Evolutionary conservation across 805 yeast species (phyloP).

Genomic region (Nakazawaea wyomingensis): DNA sequence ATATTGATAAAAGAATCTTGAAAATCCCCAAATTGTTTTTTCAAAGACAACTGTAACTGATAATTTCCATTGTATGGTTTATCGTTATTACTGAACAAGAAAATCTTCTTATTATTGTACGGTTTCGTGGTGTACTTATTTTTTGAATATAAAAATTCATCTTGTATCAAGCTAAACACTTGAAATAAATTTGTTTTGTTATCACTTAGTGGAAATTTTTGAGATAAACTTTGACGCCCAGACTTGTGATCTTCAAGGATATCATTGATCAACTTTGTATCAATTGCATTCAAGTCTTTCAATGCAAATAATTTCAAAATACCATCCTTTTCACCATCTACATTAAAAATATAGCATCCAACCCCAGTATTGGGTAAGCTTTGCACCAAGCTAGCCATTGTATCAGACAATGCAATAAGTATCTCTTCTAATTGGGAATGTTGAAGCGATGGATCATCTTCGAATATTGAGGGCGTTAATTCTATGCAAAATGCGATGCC

Average conservation of each 20-base stretch:
- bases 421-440: conserved; percentile 44
- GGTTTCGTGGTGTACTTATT: conserved; percentile 26
- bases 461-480: conserved; percentile 42
- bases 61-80: conserved; percentile 47
- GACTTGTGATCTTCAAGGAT: conserved; percentile 37
- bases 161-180: conserved; percentile 47
- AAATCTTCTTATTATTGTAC: conserved; percentile 53
- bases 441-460: conserved; percentile 27
- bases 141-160: conserved; percentile 42
- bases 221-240: conserved; percentile 17
- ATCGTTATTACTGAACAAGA: conserved; percentile 74
- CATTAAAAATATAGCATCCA: conserved; percentile 64
- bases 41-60: conserved; percentile 39
- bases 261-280: conserved; percentile 53
- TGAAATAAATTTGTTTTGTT: conserved; percentile 25
- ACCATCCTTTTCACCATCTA: conserved; percentile 35
- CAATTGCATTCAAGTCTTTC: conserved; percentile 47
- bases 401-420: conserved; percentile 50
- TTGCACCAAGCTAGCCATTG: conserved; percentile 62
- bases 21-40: conserved; percentile 56
- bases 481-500: conserved; percentile 63
- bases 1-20: conserved; percentile 49
- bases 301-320: conserved; percentile 47
- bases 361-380: conserved; percentile 65
- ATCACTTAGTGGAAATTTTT: conserved; percentile 25